Conservation (phyloP, 495 filamentous ascomycete genomes). For the Jackrogersella minutella region DNA sequence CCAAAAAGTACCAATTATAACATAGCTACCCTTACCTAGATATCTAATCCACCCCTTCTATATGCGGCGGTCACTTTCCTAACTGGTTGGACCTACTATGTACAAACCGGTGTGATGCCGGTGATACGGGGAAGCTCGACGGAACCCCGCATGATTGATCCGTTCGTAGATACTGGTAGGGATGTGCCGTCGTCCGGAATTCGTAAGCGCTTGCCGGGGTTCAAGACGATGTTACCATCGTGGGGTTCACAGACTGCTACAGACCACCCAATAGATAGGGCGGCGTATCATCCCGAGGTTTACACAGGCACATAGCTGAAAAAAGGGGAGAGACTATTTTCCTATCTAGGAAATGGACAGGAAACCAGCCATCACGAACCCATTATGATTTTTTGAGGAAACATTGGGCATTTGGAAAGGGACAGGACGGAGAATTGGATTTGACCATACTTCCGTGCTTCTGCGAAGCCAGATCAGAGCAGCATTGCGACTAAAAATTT, state of each 20-base stretch:
- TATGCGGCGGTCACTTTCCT: constrained; percentile 22
- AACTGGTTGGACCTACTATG: constrained; percentile 6
- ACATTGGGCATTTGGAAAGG: no score
- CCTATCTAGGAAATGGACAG: no score
- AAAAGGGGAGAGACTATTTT: no score
- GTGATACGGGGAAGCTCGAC: constrained; percentile 12
- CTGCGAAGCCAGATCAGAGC: constrained; percentile 1
- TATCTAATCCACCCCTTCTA: constrained; percentile 19
- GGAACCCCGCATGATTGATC: constrained; percentile 28
- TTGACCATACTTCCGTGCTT: no score
- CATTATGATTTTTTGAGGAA: no score
- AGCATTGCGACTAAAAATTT: constrained; percentile 27
- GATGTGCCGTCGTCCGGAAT: constrained; percentile 20
- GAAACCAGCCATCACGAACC: no score
- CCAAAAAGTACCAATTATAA: constrained; percentile 12
- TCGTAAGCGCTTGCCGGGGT: constrained; percentile 33
- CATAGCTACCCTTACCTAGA: constrained; percentile 15
- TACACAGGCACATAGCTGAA: no score
- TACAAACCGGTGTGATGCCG: constrained; percentile 11
- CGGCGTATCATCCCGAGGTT: no score
- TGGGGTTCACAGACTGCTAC: constrained; percentile 16
- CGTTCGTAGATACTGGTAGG: constrained; percentile 13
- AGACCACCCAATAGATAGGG: background rate
- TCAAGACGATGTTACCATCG: constrained; percentile 21
- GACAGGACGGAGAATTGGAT: no score